Evolutionary conservation across 108 stramenopile genomes (phyloP), one percentile per base, ranked within the genome.

Genomic region (Cyclotella cryptica): DNA sequence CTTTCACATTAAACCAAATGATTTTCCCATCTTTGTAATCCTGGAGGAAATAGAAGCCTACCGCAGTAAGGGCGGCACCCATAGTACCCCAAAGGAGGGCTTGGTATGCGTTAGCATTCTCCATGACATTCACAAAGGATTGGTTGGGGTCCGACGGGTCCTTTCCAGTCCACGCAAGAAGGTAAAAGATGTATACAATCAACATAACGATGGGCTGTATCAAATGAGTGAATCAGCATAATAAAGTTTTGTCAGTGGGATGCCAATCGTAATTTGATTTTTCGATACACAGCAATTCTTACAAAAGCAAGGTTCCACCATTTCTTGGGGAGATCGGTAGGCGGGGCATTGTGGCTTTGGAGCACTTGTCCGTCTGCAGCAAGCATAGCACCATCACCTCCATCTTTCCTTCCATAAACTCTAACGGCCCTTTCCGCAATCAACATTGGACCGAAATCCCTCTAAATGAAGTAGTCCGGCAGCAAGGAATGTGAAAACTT

Each of bases 361-460:
- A 64, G 15, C n/a, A 15, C 69, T 53, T 42, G 24, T 30, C 66
- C 83, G 44, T 68, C 68, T 29, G 39, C 26, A 10, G 42, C 72
- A 19, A n/a, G 66, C 27, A 57, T 45, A 2, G 59, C 70, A 17
- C 88, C 88, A n/a, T 76, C 79, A 40, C 90, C 90, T 43, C 90
- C 90, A 75, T 92, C 88, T 0, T 80, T 88, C 15, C 80, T 71
- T 24, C 86, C 80, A 74, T 88, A 89, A 4, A 89, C 79, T 28
- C 66, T 70, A 18, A 77, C 79, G 35, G 74, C 72, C 27, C 89
- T 74, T 64, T 92, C 92, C 8, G 89, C 89, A 40, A 89, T 65
- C 3, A 89, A 66, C 92, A 92, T 88, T n/a, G 89, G 85, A 26
- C 89, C 89, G 28, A 88, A 86, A 53, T 89, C 92, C 35, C 89